Base-by-base conservation (phyloP, 2,329 filamentous ascomycete species). In the Beauveria medogensis region DNA sequence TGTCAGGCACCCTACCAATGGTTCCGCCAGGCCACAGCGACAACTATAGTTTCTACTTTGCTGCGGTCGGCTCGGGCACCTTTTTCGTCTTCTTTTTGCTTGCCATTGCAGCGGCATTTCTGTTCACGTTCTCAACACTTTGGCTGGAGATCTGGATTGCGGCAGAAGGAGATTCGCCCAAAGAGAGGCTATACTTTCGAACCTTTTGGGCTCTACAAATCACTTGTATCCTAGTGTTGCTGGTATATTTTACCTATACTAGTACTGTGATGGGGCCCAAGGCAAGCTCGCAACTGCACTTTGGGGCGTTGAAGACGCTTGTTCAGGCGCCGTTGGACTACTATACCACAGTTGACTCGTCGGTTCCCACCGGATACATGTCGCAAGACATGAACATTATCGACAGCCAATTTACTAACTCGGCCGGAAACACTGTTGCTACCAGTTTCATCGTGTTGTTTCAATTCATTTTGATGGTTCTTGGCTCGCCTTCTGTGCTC, bases 301-400 rank as follows among this genome's bases (percentile, higher is more conserved):
- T 59, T 53, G 57, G 40, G 7, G 41, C 48, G 16, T 40, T 59
- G 7, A 59, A 59, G 28, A 34, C 48, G 16, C 44, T 59, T 46
- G 2, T 59, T 20, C 40, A 43, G 14, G 57, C 57, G 26, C 48
- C 40, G n/a, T 24, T 59, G 37, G 57, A 59, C 14, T 59, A 54
- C 28, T 59, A 53, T 28, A 59, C 48, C 12, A 59, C 57, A 16
- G 57, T 59, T 8, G 57, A 59, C 40, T 59, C 57, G n/a, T 59
- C 57, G 26, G 57, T 59, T 7, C 57, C 57, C 5, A 59, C 57
- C 7, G 57, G 57, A 22, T 59, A 59, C 48, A 54, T 59, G 57
- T 59, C 57, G 37, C 57, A 53, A 24, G 48, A 59, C 26, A 59
- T 59, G 57, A 52, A 28, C 40, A 53, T 34, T 5, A 46, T 59